Percentiles rank a stretch among this genome's conserved stretches.
Evolutionary conservation across 805 yeast species (phyloP).

Genomic region (Debaryomyces castellii): DNA sequence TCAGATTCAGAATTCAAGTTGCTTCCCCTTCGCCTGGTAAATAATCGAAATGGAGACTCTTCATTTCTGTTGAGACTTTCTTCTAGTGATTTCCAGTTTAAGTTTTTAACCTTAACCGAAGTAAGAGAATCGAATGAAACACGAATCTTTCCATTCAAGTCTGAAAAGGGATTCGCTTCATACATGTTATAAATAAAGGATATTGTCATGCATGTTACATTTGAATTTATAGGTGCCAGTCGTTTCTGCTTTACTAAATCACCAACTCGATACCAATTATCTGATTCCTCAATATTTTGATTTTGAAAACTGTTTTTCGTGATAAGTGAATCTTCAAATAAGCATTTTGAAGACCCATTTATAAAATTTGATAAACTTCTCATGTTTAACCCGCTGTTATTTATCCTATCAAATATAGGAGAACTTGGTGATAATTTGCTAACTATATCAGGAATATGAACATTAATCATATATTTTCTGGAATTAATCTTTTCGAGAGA

Average conservation of each 20-base stretch:
- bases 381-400: constrained; percentile 8
- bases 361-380: constrained; percentile 8
- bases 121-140: constrained; percentile 30
- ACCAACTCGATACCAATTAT: constrained; percentile 11
- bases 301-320: constrained; percentile 15
- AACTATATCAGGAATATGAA: constrained; percentile 45
- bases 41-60: constrained; percentile 21
- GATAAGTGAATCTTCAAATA: constrained; percentile 15
- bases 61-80: constrained; percentile 26
- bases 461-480: constrained; percentile 31
- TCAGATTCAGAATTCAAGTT: neutral
- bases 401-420: constrained; percentile 12
- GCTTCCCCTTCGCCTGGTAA: constrained; percentile 8
- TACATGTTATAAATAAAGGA: constrained; percentile 34
- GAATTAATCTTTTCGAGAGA: constrained; percentile 38
- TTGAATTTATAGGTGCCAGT: neutral
- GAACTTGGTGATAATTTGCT: constrained; percentile 32
- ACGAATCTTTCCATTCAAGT: constrained; percentile 18
- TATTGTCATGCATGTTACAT: constrained; percentile 32
- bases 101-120: constrained; percentile 19
- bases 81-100: constrained; percentile 23
- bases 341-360: constrained; percentile 8
- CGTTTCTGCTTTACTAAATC: constrained; percentile 8
- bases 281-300: constrained; percentile 13
- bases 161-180: constrained; percentile 31